A percentile compares a stretch with the other conserved stretches of the same genome.
Evolutionary conservation across 2,329 filamentous ascomycete genomes (phyloP).

Genomic region (Didymella sp.): DNA sequence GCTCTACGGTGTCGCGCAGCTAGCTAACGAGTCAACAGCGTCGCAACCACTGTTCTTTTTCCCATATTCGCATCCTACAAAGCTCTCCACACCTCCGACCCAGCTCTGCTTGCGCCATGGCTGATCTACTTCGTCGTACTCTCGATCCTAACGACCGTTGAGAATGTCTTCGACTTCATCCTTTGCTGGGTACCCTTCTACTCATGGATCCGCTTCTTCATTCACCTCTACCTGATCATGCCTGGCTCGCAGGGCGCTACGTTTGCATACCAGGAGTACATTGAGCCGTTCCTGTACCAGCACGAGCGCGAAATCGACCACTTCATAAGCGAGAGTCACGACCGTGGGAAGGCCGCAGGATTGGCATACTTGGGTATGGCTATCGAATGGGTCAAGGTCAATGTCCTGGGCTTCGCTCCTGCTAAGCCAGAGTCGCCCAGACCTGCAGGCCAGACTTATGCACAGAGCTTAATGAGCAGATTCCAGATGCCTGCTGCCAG

Average conservation of each 20-base stretch:
- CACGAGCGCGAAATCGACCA: slow-evolving; percentile 91
- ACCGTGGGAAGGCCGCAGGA: slow-evolving; percentile 77
- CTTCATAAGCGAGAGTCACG: slow-evolving; percentile 82
- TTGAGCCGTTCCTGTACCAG: slow-evolving; percentile 85
- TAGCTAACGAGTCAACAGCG: slow-evolving; percentile 36
- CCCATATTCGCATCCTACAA: slow-evolving; percentile 98
- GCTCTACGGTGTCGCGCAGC: neutral
- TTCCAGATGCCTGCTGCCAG: slow-evolving; percentile 81
- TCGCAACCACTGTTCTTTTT: slow-evolving; percentile 81
- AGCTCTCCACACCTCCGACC: slow-evolving; percentile 90
- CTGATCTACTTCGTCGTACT: slow-evolving; percentile 99
- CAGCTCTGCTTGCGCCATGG: slow-evolving; percentile 91
- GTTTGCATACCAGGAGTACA: slow-evolving; percentile 80
- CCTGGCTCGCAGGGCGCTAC: slow-evolving; percentile 95
- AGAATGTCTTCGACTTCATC: slow-evolving; percentile 88
- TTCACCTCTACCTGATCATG: slow-evolving; percentile 94
- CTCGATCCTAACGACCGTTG: slow-evolving; percentile 78
- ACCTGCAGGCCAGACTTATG: slow-evolving; percentile 66
- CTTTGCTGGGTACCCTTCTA: slow-evolving; percentile 94
- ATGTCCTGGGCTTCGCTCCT: slow-evolving; percentile 78
- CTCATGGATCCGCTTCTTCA: slow-evolving; percentile 83
- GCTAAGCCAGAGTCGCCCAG: slow-evolving; percentile 51
- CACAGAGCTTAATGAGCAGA: slow-evolving; percentile 80
- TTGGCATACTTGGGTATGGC: slow-evolving; percentile 62
- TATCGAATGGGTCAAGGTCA: slow-evolving; percentile 69